Base-by-base conservation (phyloP, 805 yeast species). In the Pichia sporocuriosa region DNA sequence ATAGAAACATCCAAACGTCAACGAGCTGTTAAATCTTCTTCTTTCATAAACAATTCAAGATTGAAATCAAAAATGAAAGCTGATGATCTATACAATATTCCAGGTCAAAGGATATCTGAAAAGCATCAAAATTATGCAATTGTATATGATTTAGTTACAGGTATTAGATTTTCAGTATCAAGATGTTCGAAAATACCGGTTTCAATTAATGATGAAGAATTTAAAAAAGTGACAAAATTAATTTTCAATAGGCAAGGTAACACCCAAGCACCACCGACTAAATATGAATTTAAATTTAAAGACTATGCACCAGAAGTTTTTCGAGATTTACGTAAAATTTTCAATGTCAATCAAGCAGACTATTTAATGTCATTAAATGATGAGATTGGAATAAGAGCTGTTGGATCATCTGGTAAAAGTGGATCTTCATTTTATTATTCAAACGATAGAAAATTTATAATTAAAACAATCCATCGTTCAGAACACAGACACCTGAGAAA, bases 61-160 rank as follows among this genome's bases (percentile, higher is more conserved):
- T 50, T 53, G 31, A 48, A 48, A 23, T 43, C 57, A 1, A 58
- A 48, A 24, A 44, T 46, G 42, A 56, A 49, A 33, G 43, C 59
- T 8, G 56, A 55, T 41, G 61, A 55, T 29, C 46, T 55, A 32
- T 57, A 57, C 32, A 55, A 57, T 20, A 59, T 60, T 26, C 61
- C 62, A 2, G 63, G 61, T 2, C 58, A 56, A 44, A 43, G 52
- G 8, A 52, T 61, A 8, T 55, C 53, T 1, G 97, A 93, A 62
- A 97, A 96, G 32, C 97, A 93, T 57, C 87, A 79, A 38, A 93
- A 89, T 60, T 93, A 82, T 55, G 85, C 88, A 22, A 79, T 90
- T 70, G 98, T 97, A 1, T 94, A 93, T 62, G 88, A 90, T 61
- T 90, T 93, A 97, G 72, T 94, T 44, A 89, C 97, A 0, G 98